These are phyloP conservation scores for Seminavis robusta DNA, from an alignment of 108 stramenopile genomes.

Conservation along the genomic window DNA sequence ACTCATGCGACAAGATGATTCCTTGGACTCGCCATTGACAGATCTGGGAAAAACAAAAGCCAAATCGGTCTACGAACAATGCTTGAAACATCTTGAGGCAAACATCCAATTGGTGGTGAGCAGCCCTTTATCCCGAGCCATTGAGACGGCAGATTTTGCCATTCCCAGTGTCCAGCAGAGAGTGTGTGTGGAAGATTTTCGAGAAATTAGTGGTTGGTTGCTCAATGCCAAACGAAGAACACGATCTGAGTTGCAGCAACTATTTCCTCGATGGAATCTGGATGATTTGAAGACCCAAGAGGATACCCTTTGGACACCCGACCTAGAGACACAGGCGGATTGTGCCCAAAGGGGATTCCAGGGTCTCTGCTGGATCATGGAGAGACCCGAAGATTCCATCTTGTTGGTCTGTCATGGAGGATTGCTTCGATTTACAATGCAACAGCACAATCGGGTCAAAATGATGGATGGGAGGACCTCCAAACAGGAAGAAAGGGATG, in stretches of 20 bases:
- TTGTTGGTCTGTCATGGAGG: constrained; percentile 71
- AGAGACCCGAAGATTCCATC: constrained; percentile 45
- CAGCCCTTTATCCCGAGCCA: constrained; percentile 29
- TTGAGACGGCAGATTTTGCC: constrained; percentile 37
- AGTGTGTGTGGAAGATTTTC: constrained; percentile 54
- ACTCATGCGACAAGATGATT: constrained; percentile 74
- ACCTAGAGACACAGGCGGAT: constrained; percentile 46
- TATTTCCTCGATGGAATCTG: constrained; percentile 74
- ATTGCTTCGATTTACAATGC: constrained; percentile 60
- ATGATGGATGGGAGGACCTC: constrained; percentile 39
- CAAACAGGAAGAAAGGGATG: constrained; percentile 13
- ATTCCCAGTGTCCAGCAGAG: constrained; percentile 22
- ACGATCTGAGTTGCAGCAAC: constrained; percentile 3
- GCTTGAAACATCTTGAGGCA: too few relatives aligned
- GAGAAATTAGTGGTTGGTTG: constrained; percentile 77
- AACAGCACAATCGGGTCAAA: constrained; percentile 41
- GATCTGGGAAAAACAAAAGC: constrained; percentile 57
- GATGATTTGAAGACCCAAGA: constrained; percentile 12
- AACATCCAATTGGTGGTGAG: constrained; percentile 38
- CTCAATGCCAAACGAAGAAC: constrained; percentile 32
- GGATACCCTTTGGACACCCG: constrained; percentile 61
- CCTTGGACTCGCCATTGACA: constrained; percentile 57
- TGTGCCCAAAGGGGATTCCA: constrained; percentile 70
- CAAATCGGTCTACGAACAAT: constrained; percentile 10
- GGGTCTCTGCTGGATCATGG: constrained; percentile 54